Evolutionary conservation across 2,329 filamentous ascomycete species (phyloP), one percentile per base, ranked within the genome.

Genomic region (Cladophialophora carrionii): DNA sequence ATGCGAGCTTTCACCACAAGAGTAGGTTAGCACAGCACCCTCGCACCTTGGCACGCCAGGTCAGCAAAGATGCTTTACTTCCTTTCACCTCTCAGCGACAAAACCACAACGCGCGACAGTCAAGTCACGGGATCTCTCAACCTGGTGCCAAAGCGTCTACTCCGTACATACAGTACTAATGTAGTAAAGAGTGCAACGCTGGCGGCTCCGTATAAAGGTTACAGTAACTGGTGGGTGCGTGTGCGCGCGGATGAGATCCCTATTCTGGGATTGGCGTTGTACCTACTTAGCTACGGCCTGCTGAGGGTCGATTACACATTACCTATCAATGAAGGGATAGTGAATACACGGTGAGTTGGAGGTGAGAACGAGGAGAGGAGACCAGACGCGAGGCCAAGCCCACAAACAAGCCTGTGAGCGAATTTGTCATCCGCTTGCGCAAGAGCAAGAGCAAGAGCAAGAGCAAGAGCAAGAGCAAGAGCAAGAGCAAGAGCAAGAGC

Each of bases 341-440:
- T 37, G 17, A n/a, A 41, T 41, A 17, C 2, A 6, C 17, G 17
- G 37, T 41, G 4, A 41, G 9, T n/a, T 14, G 2, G 37, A 17
- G 37, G 37, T 43, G 37, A 43, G 37, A 41, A 17, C 37, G 37
- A 41, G 37, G 37, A 5, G 37, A 41, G 17, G 37, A 17, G 12
- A n/a, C n/a, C n/a, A n/a, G n/a, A n/a, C n/a, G n/a, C n/a, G n/a
- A 41, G 37, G 17, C 37, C 37, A 17, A 41, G 26, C 6, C 26
- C 26, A 29, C 37, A 17, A 26, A 26, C 20, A 41, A 10, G 20
- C 49, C 49, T 10, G 26, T 46, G 51, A 10, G 46, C 46, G 37
- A 8, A n/a, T 49, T 60, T 60, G 57, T 60, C 57, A 52, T 60
- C 57, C 32, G 29, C 20, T 32, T 60, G 57, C 48, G 32, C 48